Base-by-base conservation (phyloP, 2,329 filamentous ascomycete genomes). In the Aspergillus pseudotamarii region DNA sequence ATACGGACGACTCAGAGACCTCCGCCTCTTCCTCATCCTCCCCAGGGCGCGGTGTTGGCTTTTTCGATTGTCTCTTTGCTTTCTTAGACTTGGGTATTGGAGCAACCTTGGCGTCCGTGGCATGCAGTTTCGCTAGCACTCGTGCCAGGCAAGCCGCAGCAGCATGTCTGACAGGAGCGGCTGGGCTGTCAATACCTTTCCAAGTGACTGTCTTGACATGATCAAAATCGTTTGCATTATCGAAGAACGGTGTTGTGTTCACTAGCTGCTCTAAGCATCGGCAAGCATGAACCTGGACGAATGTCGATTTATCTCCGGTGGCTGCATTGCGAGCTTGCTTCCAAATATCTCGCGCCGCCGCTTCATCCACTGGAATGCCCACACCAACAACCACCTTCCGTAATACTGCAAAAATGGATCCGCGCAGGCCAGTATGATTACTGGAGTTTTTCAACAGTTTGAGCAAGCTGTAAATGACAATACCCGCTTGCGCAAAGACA, bases 171-270 rank as follows among this genome's bases (percentile, higher is more conserved):
- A 96, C 92, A 32, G 89, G 85, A 0, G 89, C 80, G 56, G 89
- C 91, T 1, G 88, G 79, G 41, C 90, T 94, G 70, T 99, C 95
- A 64, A 96, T 90, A 0, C 90, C 86, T 78, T 96, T 98, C 85
- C 93, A 95, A 19, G 96, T 81, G 6, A 90, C 88, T 38, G 86
- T 86, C 77, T 94, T 93, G 23, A 98, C 80, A 75, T 91, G 93
- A 69, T 99, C 95, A 73, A 96, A 97, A 74, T 99, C 95, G 75
- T 85, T 89, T 16, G 90, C 88, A 72, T 96, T 96, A 73, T 93
- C 89, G 73, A 98, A 98, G 75, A 92, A 96, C 0, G 86, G 79
- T 0, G 94, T 97, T 65, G 86, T 82, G 61, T 86, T 89, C 26
- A 91, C 81, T 56, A 98, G 81, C 60, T 88, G 84, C 73, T 91